Evolutionary conservation across 1,284 basidiomycete species (phyloP).

Genomic region (Apiotrichum veenhuisii): DNA sequence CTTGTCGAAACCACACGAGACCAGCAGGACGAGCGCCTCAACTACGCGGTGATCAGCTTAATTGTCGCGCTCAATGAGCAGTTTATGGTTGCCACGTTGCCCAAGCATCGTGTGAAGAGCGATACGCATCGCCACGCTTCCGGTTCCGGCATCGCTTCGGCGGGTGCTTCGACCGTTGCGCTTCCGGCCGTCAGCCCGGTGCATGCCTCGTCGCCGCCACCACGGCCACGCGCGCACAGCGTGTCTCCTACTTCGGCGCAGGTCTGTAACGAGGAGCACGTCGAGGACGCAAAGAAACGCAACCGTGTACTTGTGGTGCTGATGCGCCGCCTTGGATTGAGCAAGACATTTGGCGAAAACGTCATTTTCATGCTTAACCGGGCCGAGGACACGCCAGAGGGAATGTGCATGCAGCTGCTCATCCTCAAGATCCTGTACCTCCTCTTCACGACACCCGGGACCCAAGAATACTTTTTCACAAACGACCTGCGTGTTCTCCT

Average conservation of each 20-base stretch:
- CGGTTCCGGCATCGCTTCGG: conserved; percentile 18
- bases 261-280: conserved; percentile 19
- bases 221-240: conserved; percentile 10
- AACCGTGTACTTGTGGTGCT: conserved; percentile 83
- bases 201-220: neutral
- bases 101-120: conserved; percentile 15
- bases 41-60: conserved; percentile 89
- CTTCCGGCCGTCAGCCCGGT: conserved; percentile 8
- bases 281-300: conserved; percentile 43
- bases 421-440: conserved; percentile 93
- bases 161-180: conserved; percentile 9
- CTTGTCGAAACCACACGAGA: conserved; percentile 87
- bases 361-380: conserved; percentile 99
- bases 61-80: conserved; percentile 96
- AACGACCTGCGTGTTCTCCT: conserved; percentile 95
- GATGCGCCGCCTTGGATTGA: conserved; percentile 72
- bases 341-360: conserved; percentile 95
- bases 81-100: conserved; percentile 78
- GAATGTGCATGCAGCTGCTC: conserved; percentile 88
- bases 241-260: neutral
- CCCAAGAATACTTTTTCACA: conserved; percentile 95
- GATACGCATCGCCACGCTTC: conserved; percentile 47
- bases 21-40: conserved; percentile 84
- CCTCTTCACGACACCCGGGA: conserved; percentile 88
- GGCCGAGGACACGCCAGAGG: conserved; percentile 79